Evolutionary conservation across 768 basidiomycete species (phyloP).

Genomic region (Podaxis rugospora): DNA sequence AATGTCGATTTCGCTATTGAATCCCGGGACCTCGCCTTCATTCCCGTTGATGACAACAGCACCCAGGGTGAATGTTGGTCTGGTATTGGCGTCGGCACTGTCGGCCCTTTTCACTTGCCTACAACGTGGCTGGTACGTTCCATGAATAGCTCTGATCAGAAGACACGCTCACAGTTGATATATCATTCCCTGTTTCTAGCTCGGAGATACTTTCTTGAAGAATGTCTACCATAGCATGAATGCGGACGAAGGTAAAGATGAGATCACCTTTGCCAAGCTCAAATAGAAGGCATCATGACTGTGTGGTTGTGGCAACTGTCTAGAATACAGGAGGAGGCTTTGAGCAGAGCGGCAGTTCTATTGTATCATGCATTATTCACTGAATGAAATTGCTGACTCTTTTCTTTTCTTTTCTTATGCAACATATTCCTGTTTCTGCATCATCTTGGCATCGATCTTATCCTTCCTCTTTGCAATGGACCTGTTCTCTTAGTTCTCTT

Average conservation of each 20-base stretch:
- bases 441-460: too few species aligned
- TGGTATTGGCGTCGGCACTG: slow-evolving; percentile 51
- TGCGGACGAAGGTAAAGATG: slow-evolving; percentile 21
- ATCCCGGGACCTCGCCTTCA: slow-evolving; percentile 51
- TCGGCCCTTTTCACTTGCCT: slow-evolving; percentile 34
- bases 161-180: neutral
- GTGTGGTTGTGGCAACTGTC: too few species aligned
- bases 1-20: slow-evolving; percentile 54
- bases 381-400: too few species aligned
- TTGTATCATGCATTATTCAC: too few species aligned
- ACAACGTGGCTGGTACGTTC: slow-evolving; percentile 59
- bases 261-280: slow-evolving; percentile 29
- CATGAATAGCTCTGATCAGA: neutral
- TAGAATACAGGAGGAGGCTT: too few species aligned
- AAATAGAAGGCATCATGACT: neutral
- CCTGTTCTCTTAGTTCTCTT: neutral
- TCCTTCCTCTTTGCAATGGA: too few species aligned
- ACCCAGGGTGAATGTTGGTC: slow-evolving; percentile 53
- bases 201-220: slow-evolving; percentile 40
- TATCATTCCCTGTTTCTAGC: slow-evolving; percentile 14
- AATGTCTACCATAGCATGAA: slow-evolving; percentile 36
- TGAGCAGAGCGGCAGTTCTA: too few species aligned
- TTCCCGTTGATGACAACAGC: slow-evolving; percentile 43
- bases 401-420: too few species aligned
- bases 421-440: too few species aligned